These are phyloP conservation scores for Onygena corvina DNA, from an alignment of 2,329 filamentous ascomycete species.

Conservation along the genomic window DNA sequence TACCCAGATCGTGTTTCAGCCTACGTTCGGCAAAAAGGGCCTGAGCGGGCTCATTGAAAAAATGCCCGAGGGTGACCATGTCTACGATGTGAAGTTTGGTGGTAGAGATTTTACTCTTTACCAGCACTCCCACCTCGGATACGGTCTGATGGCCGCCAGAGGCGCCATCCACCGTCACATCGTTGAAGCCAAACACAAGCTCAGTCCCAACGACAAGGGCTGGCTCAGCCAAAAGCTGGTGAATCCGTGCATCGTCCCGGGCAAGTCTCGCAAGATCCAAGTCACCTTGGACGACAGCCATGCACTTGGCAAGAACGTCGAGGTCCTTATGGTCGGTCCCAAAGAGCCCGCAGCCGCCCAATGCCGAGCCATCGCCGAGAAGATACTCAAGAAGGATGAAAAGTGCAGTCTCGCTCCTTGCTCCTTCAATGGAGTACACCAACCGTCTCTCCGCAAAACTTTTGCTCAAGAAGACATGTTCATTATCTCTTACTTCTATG, in stretches of 20 bases:
- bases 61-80: slow-evolving; percentile 83
- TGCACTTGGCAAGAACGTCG: slow-evolving; percentile 50
- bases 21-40: slow-evolving; percentile 65
- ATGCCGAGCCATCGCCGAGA: slow-evolving; percentile 81
- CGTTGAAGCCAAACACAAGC: slow-evolving; percentile 56
- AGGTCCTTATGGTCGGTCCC: slow-evolving; percentile 81
- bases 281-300: slow-evolving; percentile 58
- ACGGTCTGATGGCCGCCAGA: slow-evolving; percentile 89
- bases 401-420: slow-evolving; percentile 77
- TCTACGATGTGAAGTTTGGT: slow-evolving; percentile 82
- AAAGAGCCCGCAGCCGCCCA: slow-evolving; percentile 58
- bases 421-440: slow-evolving; percentile 95
- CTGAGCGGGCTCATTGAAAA: slow-evolving; percentile 73
- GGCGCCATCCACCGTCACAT: slow-evolving; percentile 70
- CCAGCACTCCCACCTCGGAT: slow-evolving; percentile 95
- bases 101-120: slow-evolving; percentile 86
- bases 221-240: slow-evolving; percentile 62
- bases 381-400: slow-evolving; percentile 76
- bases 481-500: slow-evolving; percentile 96
- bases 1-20: slow-evolving; percentile 97
- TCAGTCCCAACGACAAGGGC: slow-evolving; percentile 47
- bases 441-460: slow-evolving; percentile 82
- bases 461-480: slow-evolving; percentile 86
- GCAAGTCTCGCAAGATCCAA: slow-evolving; percentile 61
- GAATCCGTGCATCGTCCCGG: slow-evolving; percentile 78